A percentile compares a stretch with the other conserved stretches of the same genome.
Evolutionary conservation across 164 flowering plant species (phyloP).

Genomic region (Protea cynaroides): DNA sequence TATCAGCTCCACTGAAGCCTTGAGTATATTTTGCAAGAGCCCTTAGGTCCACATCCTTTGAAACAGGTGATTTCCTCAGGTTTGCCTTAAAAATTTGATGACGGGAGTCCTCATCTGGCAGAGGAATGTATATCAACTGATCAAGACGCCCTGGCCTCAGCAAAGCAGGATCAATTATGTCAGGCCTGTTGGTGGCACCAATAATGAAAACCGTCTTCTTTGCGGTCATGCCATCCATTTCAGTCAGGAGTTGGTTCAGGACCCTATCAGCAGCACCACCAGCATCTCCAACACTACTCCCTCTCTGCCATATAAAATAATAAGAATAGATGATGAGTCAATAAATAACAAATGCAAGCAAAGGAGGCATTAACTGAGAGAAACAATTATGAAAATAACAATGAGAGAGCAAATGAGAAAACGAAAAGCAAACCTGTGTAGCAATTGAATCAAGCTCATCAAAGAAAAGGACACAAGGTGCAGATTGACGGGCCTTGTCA

Average conservation of each 20-base stretch:
- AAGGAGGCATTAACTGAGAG: not conserved
- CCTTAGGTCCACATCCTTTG: constrained; percentile 56
- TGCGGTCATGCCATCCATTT: constrained; percentile 82
- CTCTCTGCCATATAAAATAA: constrained; percentile 42
- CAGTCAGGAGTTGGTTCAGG: constrained; percentile 72
- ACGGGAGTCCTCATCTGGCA: constrained; percentile 71
- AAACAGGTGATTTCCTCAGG: constrained; percentile 64
- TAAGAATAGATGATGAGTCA: not conserved
- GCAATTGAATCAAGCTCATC: constrained; percentile 87
- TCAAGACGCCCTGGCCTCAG: constrained; percentile 75
- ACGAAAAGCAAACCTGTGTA: constrained; percentile 45
- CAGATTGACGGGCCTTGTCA: constrained; percentile 75
- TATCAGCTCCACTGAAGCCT: constrained; percentile 83
- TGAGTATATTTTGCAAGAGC: constrained; percentile 77
- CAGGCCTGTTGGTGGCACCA: constrained; percentile 81
- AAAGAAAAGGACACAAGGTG: constrained; percentile 74
- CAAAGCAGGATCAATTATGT: constrained; percentile 70
- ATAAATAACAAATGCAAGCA: not conserved
- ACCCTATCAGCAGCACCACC: constrained; percentile 85
- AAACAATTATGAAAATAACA: too few species aligned
- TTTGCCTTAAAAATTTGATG: constrained; percentile 57
- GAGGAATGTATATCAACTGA: constrained; percentile 72
- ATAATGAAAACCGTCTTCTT: constrained; percentile 80
- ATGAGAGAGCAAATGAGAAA: not conserved
- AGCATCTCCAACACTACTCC: constrained; percentile 70